Conservation (phyloP, 2,329 filamentous ascomycete species). For the Alternaria metachromatica region DNA sequence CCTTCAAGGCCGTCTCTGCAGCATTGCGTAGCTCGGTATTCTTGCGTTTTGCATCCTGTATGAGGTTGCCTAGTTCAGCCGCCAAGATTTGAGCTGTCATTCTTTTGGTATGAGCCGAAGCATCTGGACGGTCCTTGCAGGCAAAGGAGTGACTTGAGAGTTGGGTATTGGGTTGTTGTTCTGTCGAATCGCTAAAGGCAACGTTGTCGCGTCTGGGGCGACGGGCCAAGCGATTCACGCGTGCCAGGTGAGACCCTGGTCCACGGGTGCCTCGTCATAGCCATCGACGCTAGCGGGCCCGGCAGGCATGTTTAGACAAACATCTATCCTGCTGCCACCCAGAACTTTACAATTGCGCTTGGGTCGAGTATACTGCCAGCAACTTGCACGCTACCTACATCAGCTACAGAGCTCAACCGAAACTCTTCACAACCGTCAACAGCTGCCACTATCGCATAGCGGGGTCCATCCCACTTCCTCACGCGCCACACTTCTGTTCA, state of each 20-base stretch:
- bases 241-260: conserved; percentile 19
- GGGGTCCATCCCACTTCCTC: conserved; percentile 41
- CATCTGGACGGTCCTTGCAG: conserved; percentile 30
- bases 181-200: conserved; percentile 18
- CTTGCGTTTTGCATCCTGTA: conserved; percentile 95
- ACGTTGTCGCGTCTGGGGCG: conserved; percentile 22
- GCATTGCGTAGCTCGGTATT: conserved; percentile 89
- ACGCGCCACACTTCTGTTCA: conserved; percentile 21
- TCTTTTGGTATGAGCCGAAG: conserved; percentile 45
- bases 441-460: conserved; percentile 28
- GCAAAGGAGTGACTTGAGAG: conserved; percentile 8
- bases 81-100: conserved; percentile 93
- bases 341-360: conserved; percentile 13
- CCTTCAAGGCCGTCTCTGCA: conserved; percentile 90
- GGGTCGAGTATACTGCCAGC: neutral
- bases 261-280: conserved; percentile 18
- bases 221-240: conserved; percentile 25
- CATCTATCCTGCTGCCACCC: conserved; percentile 16
- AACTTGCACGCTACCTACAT: neutral
- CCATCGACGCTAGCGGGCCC: conserved; percentile 14
- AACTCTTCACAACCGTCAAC: conserved; percentile 6
- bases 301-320: conserved; percentile 15
- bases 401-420: neutral
- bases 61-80: conserved; percentile 86
- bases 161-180: conserved; percentile 7